phyloP scores from a whole-genome alignment of 345 rosid genomes.

The Corchorus olitorius region DNA sequence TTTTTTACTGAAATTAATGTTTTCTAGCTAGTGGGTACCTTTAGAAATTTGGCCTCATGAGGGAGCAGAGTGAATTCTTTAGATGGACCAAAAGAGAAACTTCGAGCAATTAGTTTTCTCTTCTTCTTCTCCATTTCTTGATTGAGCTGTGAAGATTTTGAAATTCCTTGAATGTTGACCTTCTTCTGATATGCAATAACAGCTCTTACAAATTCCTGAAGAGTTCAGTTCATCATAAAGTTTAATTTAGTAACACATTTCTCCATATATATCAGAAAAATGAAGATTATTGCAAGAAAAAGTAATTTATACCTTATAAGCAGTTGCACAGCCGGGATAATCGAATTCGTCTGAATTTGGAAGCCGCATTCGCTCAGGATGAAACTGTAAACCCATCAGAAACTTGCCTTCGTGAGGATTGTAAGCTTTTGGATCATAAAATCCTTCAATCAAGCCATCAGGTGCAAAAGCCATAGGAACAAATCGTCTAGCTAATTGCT shows the following conservation, averaged over 20 bases:
- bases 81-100: slow-evolving; percentile 61
- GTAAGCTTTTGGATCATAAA: slow-evolving; percentile 58
- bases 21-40: slow-evolving; percentile 36
- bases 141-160: slow-evolving; percentile 45
- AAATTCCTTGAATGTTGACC: slow-evolving; percentile 43
- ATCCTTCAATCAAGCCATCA: slow-evolving; percentile 75
- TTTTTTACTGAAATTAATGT: not conserved
- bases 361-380: slow-evolving; percentile 69
- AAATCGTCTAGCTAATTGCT: slow-evolving; percentile 53
- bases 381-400: slow-evolving; percentile 67
- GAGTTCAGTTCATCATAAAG: not conserved
- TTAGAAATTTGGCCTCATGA: slow-evolving; percentile 75
- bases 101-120: slow-evolving; percentile 50
- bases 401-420: slow-evolving; percentile 65
- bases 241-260: not conserved
- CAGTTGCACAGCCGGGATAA: slow-evolving; percentile 71
- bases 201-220: slow-evolving; percentile 81
- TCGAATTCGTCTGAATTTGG: slow-evolving; percentile 56
- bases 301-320: slow-evolving; percentile 56
- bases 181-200: slow-evolving; percentile 78
- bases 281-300: no score
- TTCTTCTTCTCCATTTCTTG: slow-evolving; percentile 56
- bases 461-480: slow-evolving; percentile 67
- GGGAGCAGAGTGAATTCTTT: slow-evolving; percentile 55
- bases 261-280: not conserved